Evolutionary conservation across 2,329 filamentous ascomycete genomes (phyloP), one percentile per base, ranked within the genome.

Genomic region (Arthrobotrys conoides): DNA sequence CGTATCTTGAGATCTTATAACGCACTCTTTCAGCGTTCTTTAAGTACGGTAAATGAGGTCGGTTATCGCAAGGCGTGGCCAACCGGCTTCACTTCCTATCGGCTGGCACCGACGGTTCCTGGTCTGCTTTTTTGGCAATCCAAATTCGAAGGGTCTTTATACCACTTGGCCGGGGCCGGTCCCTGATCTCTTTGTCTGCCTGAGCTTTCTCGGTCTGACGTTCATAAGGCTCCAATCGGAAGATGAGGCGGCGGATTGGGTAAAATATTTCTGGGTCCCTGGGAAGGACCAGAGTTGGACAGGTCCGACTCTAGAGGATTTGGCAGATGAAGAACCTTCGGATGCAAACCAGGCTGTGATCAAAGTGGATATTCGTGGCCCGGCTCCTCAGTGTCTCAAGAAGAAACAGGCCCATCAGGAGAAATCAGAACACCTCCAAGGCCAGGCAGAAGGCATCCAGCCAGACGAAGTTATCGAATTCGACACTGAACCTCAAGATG

Each of bases 61-160:
- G 14, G 70, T 73, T 46, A 55, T 73, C 41, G 46, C 51, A 36
- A 22, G 49, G 48, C 36, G 16, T 49, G 61, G 73, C 67, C 71
- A 65, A 64, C 55, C 59, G 59, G 66, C 72, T 66, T 76, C 72
- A 24, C 75, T 78, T 48, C 75, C 75, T 55, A 27, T 69, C 64
- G 75, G 75, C 75, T 78, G 75, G 75, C 75, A 78, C 68, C 75
- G 68, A 72, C 67, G 55, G 44, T 78, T 78, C 38, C 68, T 78
- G 18, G 46, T 33, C 53, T 65, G 64, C 33, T 78, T 78, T 48
- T 78, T 78, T 46, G 68, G 75, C 33, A 48, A 65, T 18, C 38
- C 66, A 22, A 36, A 30, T n/a, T 44, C 63, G 27, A 78, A 78
- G 57, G 75, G 68, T 9, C 24, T 78, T 27, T 78, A 78, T 64